Conservation (phyloP, 1,139 yeast species). For the Geotrichum bryndzae region DNA sequence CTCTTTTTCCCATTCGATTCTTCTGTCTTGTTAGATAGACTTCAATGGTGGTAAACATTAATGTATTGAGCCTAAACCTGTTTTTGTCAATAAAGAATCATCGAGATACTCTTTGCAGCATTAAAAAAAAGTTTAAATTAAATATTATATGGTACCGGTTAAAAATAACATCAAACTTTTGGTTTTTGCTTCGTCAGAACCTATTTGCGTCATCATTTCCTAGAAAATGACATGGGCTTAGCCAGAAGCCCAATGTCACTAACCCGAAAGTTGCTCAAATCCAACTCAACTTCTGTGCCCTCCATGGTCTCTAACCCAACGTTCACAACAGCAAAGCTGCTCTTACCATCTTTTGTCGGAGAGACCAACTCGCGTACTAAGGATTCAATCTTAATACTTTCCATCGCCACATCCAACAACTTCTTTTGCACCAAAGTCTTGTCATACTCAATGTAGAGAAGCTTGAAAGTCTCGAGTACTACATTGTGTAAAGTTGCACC, state of each 20-base stretch:
- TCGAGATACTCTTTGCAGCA: background rate
- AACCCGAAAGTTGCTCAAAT: background rate
- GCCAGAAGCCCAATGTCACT: background rate
- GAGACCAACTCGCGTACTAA: background rate
- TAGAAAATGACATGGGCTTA: background rate
- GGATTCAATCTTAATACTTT: background rate
- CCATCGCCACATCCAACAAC: background rate
- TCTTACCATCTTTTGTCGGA: background rate
- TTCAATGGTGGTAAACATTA: background rate
- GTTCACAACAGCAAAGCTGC: background rate
- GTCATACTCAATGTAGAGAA: background rate
- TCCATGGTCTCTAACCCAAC: background rate
- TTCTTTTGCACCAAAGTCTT: background rate
- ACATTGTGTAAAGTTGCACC: background rate
- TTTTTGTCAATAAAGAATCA: background rate
- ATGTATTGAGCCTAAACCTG: background rate
- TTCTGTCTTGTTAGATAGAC: background rate
- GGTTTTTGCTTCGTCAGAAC: background rate
- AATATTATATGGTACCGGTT: background rate
- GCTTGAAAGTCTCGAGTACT: constrained; percentile 4
- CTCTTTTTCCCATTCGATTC: background rate
- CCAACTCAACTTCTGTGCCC: background rate
- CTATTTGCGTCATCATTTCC: background rate
- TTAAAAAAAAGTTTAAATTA: background rate
- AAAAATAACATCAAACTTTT: background rate